Evolutionary conservation across 208 protist species (phyloP), one percentile per base, ranked within the genome.

Genomic region (Trypanosoma vivax): DNA sequence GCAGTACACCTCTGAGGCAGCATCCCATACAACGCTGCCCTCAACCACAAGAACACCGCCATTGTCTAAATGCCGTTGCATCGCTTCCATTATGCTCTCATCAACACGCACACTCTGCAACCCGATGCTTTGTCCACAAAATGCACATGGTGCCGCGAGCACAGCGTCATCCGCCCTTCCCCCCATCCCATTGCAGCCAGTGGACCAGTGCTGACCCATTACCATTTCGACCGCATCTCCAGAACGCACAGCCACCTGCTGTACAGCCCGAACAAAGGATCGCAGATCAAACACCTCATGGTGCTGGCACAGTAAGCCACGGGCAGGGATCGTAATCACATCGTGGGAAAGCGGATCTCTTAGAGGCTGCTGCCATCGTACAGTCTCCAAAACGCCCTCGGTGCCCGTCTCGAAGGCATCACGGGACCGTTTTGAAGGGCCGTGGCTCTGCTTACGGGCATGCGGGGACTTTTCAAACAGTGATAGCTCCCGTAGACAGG

Each of bases 221-320:
- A 58, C 47, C 23, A 50, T 52, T n/a, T 64, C 66, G 29, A 52
- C 31, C 1, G 6, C 21, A 10, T 60, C 55, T 11, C 23, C 31
- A 33, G 49, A 49, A 31, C 58, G 47, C 9, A 33, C 41, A n/a
- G 35, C 21, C 7, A 31, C 53, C 49, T 72, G 70, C 48, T 82
- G 68, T 10, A 59, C 71, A 5, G 66, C 53, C 34, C 61, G 70
- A 13, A 93, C 73, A 60, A 90, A 88, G 21, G 60, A 70, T 25
- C 45, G 52, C n/a, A 84, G 34, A 38, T 93, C 86, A 59, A 93
- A 93, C n/a, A 87, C 28, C 46, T 86, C 79, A 24, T 76, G 24
- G 60, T 93, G 86, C 27, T 51, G 57, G 34, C 86, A 93, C 24
- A 18, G 33, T 18, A 54, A 34, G 11, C 86, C 81, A 13, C 86